Evolutionary conservation across 2,329 filamentous ascomycete genomes (phyloP).

Genomic region (Colletotrichum endophyticum): DNA sequence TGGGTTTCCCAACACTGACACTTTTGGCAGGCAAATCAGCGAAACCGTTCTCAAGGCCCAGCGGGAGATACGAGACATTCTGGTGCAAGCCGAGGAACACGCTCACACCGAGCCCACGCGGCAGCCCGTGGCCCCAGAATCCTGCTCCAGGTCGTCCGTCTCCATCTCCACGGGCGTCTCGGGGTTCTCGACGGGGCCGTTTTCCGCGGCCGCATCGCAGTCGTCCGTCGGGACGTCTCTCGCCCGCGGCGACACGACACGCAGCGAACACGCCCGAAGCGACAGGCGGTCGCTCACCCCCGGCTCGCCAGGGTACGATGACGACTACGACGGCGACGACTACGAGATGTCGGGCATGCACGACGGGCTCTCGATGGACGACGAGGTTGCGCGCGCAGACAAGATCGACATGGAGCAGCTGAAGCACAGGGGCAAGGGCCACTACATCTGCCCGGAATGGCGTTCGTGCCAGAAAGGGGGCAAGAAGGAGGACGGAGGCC

Average conservation of each 20-base stretch:
- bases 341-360: slow-evolving; percentile 17
- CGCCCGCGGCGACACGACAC: not conserved
- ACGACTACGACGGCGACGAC: not conserved
- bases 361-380: slow-evolving; percentile 24
- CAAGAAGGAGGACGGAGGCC: slow-evolving; percentile 40
- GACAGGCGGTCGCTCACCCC: not conserved
- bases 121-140: not conserved
- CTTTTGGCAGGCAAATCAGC: not conserved
- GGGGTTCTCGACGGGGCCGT: not conserved
- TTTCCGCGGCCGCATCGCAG: not conserved
- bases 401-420: slow-evolving; percentile 38
- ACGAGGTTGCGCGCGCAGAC: not conserved
- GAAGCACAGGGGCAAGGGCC: slow-evolving; percentile 43
- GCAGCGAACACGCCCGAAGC: not conserved
- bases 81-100: not conserved
- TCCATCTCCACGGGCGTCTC: slow-evolving; percentile 4
- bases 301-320: not conserved
- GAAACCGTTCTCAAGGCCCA: not conserved
- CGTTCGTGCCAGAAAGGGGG: slow-evolving; percentile 43
- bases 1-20: not conserved
- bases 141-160: slow-evolving; percentile 19
- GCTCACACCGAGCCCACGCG: not conserved
- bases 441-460: slow-evolving; percentile 40
- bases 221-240: not conserved
- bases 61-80: not conserved